Evolutionary conservation across 352 stramenopile genomes (phyloP).

Genomic region (Thraustochytrium sp.): DNA sequence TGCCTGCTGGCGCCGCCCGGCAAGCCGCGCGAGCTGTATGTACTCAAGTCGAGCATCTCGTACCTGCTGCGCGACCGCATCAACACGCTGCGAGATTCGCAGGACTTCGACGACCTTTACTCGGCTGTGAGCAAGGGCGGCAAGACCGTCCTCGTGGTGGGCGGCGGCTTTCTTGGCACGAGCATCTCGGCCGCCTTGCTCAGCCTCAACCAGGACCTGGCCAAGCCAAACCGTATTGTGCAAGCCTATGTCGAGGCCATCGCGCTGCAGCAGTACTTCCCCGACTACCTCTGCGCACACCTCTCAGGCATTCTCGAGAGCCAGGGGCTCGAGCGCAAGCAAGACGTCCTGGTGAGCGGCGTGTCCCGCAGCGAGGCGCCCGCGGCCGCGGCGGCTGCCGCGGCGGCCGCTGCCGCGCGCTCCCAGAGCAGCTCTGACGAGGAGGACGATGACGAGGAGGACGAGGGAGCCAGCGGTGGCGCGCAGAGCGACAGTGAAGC

Average conservation of each 20-base stretch:
- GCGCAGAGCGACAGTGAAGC: neutral
- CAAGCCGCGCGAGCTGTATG: conserved; percentile 73
- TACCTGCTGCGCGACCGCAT: conserved; percentile 74
- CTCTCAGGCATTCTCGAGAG: conserved; percentile 58
- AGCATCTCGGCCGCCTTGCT: conserved; percentile 62
- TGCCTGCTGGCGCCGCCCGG: conserved; percentile 75
- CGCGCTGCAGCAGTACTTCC: conserved; percentile 64
- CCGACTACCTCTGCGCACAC: conserved; percentile 70
- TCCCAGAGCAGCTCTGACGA: neutral
- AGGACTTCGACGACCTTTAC: conserved; percentile 72
- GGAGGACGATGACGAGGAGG: conserved; percentile 30
- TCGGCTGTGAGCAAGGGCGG: conserved; percentile 58
- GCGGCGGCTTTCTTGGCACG: conserved; percentile 78
- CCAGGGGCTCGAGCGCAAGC: conserved; percentile 64
- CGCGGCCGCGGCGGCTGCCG: neutral
- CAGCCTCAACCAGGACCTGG: conserved; percentile 6
- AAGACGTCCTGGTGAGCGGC: conserved; percentile 68
- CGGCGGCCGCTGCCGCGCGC: neutral
- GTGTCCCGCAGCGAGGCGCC: conserved; percentile 55
- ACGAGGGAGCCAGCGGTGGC: neutral
- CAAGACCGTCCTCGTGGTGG: conserved; percentile 69
- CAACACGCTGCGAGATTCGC: conserved; percentile 69
- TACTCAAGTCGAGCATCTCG: conserved; percentile 70
- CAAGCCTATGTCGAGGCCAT: conserved; percentile 57
- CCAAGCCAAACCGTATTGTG: conserved; percentile 32